Conservation (phyloP, 179 eudicot species). For the Nepenthes alata region DNA sequence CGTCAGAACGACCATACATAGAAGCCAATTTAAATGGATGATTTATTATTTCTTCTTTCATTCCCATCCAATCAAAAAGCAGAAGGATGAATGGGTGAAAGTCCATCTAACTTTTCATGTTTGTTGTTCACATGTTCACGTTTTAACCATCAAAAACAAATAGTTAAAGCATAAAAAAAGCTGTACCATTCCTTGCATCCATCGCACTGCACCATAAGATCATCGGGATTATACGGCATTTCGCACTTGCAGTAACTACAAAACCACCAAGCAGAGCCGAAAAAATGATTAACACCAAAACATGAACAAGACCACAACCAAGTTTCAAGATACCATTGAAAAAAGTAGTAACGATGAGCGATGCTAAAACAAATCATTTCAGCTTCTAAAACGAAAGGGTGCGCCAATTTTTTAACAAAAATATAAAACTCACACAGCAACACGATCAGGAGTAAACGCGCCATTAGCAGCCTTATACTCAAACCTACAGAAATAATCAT, state of each 20-base stretch:
- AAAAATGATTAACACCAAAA: neutral
- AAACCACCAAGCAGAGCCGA: neutral
- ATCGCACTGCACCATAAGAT: slow-evolving; percentile 49
- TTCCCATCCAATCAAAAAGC: too few species aligned
- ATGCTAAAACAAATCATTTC: neutral
- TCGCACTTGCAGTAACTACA: slow-evolving; percentile 53
- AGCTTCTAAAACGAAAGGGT: neutral
- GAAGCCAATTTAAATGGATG: too few species aligned
- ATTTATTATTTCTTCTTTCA: too few species aligned
- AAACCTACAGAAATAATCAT: slow-evolving; percentile 60
- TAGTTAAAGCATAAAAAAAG: too few species aligned
- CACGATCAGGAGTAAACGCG: slow-evolving; percentile 60
- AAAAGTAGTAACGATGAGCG: neutral
- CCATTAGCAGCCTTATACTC: slow-evolving; percentile 69
- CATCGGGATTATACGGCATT: slow-evolving; percentile 51
- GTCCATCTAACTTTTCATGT: too few species aligned
- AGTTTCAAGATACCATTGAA: neutral
- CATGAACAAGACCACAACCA: neutral
- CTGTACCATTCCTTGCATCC: slow-evolving; percentile 47
- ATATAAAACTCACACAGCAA: slow-evolving; percentile 50
- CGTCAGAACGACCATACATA: too few species aligned
- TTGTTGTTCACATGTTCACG: too few species aligned
- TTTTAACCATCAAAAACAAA: too few species aligned
- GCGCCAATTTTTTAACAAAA: neutral
- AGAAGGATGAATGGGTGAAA: too few species aligned